Conservation (phyloP, 1,139 yeast genomes). For the Suhomyces guaymorum region DNA sequence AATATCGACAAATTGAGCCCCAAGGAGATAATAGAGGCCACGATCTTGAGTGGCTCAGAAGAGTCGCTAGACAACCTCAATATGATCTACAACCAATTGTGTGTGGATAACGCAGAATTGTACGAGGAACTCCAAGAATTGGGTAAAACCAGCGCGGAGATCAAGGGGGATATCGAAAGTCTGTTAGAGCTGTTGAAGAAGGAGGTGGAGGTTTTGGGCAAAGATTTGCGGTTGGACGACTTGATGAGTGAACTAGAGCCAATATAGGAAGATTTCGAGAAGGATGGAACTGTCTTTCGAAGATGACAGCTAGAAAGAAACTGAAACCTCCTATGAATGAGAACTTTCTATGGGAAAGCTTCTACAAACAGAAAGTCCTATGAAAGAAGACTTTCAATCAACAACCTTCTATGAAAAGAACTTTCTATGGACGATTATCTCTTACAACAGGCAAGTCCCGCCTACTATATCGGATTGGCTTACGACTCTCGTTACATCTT, state of each 20-base stretch:
- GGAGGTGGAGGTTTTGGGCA: slow-evolving; percentile 31
- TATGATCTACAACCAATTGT: slow-evolving; percentile 41
- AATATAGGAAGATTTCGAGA: not conserved
- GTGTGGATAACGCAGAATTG: slow-evolving; percentile 37
- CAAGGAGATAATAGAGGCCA: slow-evolving; percentile 37
- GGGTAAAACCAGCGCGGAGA: slow-evolving; percentile 23
- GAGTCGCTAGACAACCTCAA: slow-evolving; percentile 31
- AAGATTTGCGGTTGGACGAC: slow-evolving; percentile 25
- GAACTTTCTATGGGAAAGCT: too few relatives aligned
- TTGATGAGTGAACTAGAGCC: slow-evolving; percentile 19
- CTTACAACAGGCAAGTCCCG: too few relatives aligned
- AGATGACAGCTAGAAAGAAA: too few relatives aligned
- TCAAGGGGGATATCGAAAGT: slow-evolving; percentile 25
- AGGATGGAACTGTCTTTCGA: not conserved
- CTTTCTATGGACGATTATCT: too few relatives aligned
- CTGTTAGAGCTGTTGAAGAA: slow-evolving; percentile 27
- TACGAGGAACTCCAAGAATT: slow-evolving; percentile 26
- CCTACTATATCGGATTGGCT: too few relatives aligned
- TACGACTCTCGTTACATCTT: too few relatives aligned
- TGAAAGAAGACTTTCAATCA: too few relatives aligned
- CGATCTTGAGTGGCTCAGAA: slow-evolving; percentile 25
- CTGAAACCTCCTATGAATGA: too few relatives aligned
- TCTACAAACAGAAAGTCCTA: too few relatives aligned
- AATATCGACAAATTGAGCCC: slow-evolving; percentile 36
- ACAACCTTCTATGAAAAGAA: too few relatives aligned